phyloP scores from a whole-genome alignment of 2,329 filamentous ascomycete species.

The Fusarium compactum region DNA sequence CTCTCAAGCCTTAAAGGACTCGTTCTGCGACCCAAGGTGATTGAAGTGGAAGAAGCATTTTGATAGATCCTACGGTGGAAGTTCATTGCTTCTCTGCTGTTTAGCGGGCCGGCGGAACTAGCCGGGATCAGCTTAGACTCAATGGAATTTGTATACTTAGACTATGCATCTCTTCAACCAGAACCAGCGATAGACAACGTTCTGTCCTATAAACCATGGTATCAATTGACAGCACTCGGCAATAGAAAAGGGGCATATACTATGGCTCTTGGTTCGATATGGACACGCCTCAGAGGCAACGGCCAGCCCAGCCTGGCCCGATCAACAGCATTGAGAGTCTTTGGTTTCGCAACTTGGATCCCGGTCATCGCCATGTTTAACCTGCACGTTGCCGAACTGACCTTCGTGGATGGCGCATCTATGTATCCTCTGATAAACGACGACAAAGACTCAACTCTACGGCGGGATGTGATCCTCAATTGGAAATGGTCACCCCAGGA shows the following conservation, averaged over 20 bases:
- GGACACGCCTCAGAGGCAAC: slow-evolving; percentile 50
- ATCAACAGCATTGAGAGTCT: slow-evolving; percentile 59
- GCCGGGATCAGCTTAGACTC: slow-evolving; percentile 42
- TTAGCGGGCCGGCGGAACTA: slow-evolving; percentile 23
- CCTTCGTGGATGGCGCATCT: slow-evolving; percentile 70
- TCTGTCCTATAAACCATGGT: slow-evolving; percentile 24
- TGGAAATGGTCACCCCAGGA: slow-evolving; percentile 70
- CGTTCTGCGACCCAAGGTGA: background rate
- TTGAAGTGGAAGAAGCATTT: background rate
- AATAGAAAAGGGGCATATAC: slow-evolving; percentile 4
- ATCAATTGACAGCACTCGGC: background rate
- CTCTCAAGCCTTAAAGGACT: background rate
- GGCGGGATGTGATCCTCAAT: slow-evolving; percentile 68
- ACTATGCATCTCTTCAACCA: slow-evolving; percentile 14
- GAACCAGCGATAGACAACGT: slow-evolving; percentile 4
- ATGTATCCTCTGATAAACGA: slow-evolving; percentile 85
- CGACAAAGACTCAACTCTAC: slow-evolving; percentile 68
- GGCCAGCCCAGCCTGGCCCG: slow-evolving; percentile 42
- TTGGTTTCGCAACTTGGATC: slow-evolving; percentile 70
- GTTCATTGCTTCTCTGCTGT: background rate
- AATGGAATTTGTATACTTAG: slow-evolving; percentile 27
- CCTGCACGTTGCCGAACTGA: slow-evolving; percentile 69
- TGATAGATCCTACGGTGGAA: background rate
- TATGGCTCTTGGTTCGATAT: slow-evolving; percentile 55
- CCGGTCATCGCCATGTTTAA: slow-evolving; percentile 73